phyloP scores from a whole-genome alignment of 805 yeast genomes.

The Saccharomycopsis selenospora region DNA sequence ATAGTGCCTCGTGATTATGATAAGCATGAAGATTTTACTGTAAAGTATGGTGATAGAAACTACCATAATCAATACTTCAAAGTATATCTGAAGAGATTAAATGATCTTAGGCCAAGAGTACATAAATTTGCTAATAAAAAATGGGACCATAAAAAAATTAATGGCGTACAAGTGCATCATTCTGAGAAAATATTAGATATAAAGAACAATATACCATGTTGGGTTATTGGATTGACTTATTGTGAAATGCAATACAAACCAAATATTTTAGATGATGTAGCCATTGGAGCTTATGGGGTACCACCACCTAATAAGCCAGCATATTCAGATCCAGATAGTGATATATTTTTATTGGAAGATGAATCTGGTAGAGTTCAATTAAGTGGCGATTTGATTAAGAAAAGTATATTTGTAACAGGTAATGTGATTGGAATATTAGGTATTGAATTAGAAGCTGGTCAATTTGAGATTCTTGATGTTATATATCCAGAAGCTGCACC shows the following conservation, averaged over 20 bases:
- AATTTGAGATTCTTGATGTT: conserved; percentile 76
- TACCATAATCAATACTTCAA: conserved; percentile 53
- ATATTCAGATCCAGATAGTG: conserved; percentile 49
- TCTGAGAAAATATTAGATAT: conserved; percentile 56
- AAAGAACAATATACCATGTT: conserved; percentile 51
- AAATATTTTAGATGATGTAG: conserved; percentile 75
- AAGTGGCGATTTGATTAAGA: conserved; percentile 46
- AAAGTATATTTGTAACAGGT: conserved; percentile 74
- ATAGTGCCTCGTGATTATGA: conserved; percentile 15
- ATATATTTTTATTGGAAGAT: conserved; percentile 75
- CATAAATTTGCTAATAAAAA: conserved; percentile 38
- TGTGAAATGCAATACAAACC: conserved; percentile 82
- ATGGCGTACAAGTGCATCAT: conserved; percentile 32
- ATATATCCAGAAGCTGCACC: conserved; percentile 61
- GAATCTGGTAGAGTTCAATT: conserved; percentile 82
- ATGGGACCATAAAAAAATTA: conserved; percentile 49
- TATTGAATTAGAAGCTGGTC: conserved; percentile 74
- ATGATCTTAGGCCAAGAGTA: conserved; percentile 40
- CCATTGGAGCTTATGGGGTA: conserved; percentile 40
- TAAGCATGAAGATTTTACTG: conserved; percentile 22
- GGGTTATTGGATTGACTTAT: conserved; percentile 83
- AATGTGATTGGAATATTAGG: conserved; percentile 83
- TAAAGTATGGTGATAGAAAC: conserved; percentile 31
- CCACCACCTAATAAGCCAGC: conserved; percentile 33
- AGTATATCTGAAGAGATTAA: conserved; percentile 48